Evolutionary conservation across 176 grass and related monocot genomes (phyloP).

Genomic region (Eleusine coracana): DNA sequence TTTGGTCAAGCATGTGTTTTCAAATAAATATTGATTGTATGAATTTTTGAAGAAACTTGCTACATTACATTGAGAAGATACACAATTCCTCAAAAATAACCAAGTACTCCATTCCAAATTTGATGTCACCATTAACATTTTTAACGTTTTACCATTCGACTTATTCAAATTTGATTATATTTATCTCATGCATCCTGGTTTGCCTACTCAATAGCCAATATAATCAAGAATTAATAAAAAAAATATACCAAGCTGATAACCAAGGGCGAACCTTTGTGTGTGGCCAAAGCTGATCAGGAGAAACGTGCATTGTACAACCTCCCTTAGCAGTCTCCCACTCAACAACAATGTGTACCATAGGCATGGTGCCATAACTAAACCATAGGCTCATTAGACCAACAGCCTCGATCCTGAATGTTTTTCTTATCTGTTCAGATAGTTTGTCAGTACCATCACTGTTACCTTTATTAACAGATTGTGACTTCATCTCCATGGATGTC

Average conservation of each 20-base stretch:
- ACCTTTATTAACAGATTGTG: constrained; percentile 56
- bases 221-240: not conserved
- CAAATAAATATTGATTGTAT: not conserved
- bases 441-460: constrained; percentile 63
- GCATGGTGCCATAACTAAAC: constrained; percentile 93
- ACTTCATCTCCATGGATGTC: constrained; percentile 47
- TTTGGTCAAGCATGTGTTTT: not conserved
- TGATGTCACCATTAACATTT: too few relatives aligned
- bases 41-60: not conserved
- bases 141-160: too few relatives aligned
- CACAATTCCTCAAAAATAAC: not conserved
- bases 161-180: not conserved
- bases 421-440: constrained; percentile 88
- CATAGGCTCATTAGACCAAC: constrained; percentile 96
- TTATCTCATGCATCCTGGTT: constrained; percentile 14
- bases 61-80: not conserved
- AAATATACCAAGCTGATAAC: constrained; percentile 10
- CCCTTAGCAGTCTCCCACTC: constrained; percentile 89
- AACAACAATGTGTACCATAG: constrained; percentile 99
- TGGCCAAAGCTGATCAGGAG: constrained; percentile 98
- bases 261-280: constrained; percentile 82
- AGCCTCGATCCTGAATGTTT: constrained; percentile 95
- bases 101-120: not conserved
- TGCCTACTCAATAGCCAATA: not conserved
- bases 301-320: constrained; percentile 98